A percentile compares a stretch with the other conserved stretches of the same genome.
phyloP scores from a whole-genome alignment of 768 basidiomycete species.

The Leccinum broughii region DNA sequence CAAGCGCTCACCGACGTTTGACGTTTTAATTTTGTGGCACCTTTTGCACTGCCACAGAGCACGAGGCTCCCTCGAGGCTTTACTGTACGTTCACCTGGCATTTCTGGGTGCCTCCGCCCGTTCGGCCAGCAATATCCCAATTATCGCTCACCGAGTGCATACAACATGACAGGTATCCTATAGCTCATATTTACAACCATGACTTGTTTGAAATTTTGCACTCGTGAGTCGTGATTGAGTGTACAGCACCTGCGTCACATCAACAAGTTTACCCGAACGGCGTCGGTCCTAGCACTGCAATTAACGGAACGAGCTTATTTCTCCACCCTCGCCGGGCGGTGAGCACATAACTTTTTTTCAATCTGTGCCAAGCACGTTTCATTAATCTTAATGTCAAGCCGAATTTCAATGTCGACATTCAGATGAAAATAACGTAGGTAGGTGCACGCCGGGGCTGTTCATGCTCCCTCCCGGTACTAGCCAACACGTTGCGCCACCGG shows the following conservation, averaged over 20 bases:
- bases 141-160: not conserved
- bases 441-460: constrained; percentile 28
- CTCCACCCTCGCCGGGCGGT: constrained; percentile 17
- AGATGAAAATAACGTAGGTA: constrained; percentile 20
- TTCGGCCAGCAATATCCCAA: not conserved
- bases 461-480: constrained; percentile 15
- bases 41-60: constrained; percentile 24
- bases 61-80: constrained; percentile 32
- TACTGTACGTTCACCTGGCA: not conserved
- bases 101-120: not conserved
- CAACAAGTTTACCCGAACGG: constrained; percentile 7
- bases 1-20: not conserved
- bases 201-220: not conserved
- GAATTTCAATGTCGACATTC: constrained; percentile 13
- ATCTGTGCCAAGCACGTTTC: constrained; percentile 28
- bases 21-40: not conserved
- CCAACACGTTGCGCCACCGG: constrained; percentile 24
- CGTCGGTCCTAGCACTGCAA: constrained; percentile 23
- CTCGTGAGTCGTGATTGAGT: not conserved
- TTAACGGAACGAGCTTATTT: constrained; percentile 14
- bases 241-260: constrained; percentile 17
- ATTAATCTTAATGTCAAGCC: constrained; percentile 22
- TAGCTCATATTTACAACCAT: constrained; percentile 3
- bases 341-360: constrained; percentile 7
- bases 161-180: constrained; percentile 4